Evolutionary conservation across 768 basidiomycete genomes (phyloP).

Genomic region (Tylopilus rubrobrunneus): DNA sequence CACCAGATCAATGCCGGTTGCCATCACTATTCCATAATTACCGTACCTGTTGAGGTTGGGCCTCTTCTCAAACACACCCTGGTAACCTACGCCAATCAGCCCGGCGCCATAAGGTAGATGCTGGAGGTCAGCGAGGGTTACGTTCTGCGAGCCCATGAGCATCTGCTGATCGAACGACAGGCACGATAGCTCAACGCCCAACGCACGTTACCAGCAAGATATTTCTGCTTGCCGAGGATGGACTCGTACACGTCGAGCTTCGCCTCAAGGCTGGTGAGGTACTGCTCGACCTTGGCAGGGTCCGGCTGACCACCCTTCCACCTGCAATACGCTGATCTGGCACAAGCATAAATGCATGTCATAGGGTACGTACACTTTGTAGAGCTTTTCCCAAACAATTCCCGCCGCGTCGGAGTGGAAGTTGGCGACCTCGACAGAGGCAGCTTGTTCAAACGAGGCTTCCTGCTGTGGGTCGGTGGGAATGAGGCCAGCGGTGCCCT

Average conservation of each 20-base stretch:
- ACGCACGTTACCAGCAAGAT: slow-evolving; percentile 54
- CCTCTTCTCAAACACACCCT: slow-evolving; percentile 30
- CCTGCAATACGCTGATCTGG: neutral
- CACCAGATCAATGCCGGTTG: no score
- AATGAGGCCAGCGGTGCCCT: slow-evolving; percentile 46
- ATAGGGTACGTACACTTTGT: slow-evolving; percentile 41
- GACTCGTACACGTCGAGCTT: slow-evolving; percentile 52
- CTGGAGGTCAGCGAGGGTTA: slow-evolving; percentile 41
- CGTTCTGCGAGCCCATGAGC: slow-evolving; percentile 21
- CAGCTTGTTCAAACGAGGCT: slow-evolving; percentile 31
- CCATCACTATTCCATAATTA: slow-evolving; percentile 29
- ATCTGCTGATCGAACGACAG: no score
- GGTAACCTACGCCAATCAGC: slow-evolving; percentile 23
- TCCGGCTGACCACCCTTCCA: no score
- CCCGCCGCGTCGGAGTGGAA: slow-evolving; percentile 43
- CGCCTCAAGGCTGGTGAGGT: slow-evolving; percentile 13
- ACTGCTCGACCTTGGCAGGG: no score
- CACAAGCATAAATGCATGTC: no score
- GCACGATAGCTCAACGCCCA: neutral
- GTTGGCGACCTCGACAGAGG: slow-evolving; percentile 46
- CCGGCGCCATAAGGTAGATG: slow-evolving; percentile 47
- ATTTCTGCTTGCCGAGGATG: slow-evolving; percentile 53
- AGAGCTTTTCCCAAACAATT: slow-evolving; percentile 46
- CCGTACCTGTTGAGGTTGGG: slow-evolving; percentile 45
- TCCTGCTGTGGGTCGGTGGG: slow-evolving; percentile 29